phyloP scores from a whole-genome alignment of 2,329 filamentous ascomycete species.

The Alternaria sp. region DNA sequence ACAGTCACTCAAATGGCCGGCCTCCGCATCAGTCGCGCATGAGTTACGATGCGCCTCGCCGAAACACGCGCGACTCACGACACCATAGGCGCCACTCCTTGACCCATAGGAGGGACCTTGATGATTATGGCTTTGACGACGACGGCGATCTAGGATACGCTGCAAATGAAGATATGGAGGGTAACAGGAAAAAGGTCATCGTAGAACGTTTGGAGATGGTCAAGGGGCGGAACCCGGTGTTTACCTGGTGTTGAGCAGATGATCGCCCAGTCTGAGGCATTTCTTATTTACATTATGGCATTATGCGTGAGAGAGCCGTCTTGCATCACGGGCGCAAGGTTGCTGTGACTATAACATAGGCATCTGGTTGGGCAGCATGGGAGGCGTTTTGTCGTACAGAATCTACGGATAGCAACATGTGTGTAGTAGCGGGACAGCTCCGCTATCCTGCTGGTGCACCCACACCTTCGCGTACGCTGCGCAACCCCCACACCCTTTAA shows the following conservation, averaged over 20 bases:
- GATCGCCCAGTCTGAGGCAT: neutral
- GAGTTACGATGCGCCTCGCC: constrained; percentile 51
- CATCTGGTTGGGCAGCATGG: constrained; percentile 8
- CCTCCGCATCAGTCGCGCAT: constrained; percentile 46
- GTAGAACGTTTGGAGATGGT: constrained; percentile 95
- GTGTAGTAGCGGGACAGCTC: neutral
- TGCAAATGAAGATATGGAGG: constrained; percentile 91
- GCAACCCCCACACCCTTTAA: neutral
- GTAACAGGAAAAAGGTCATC: constrained; percentile 90
- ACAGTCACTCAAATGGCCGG: constrained; percentile 24
- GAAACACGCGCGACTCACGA: constrained; percentile 41
- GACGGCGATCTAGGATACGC: constrained; percentile 95
- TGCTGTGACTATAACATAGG: neutral
- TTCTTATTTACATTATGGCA: neutral
- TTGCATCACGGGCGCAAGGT: constrained; percentile 11
- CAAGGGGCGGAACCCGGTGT: constrained; percentile 93
- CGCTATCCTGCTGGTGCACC: neutral
- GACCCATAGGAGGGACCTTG: constrained; percentile 61
- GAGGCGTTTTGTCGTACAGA: constrained; percentile 15
- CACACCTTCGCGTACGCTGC: neutral
- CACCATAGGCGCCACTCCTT: constrained; percentile 53
- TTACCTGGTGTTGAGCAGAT: constrained; percentile 82
- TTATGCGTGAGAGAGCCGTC: neutral
- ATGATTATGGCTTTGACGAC: constrained; percentile 60
- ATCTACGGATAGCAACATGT: constrained; percentile 1